Evolutionary conservation across 768 basidiomycete species (phyloP), one percentile per base, ranked within the genome.

Genomic region (Leccinum arenicola): DNA sequence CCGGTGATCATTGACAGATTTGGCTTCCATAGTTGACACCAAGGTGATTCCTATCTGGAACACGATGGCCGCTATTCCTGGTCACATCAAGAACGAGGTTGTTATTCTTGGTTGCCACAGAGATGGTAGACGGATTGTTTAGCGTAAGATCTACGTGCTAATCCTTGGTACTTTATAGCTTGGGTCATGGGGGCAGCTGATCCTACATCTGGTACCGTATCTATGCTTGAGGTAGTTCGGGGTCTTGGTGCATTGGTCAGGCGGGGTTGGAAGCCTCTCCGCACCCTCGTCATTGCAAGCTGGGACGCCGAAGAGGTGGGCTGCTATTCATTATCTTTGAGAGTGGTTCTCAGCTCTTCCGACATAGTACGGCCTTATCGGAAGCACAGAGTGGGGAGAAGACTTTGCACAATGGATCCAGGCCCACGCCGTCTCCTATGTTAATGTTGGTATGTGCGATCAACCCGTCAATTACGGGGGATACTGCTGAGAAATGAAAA

Each of bases 41-140:
- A 84, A 86, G 67, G 83, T 95, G 12, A 94, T 82, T 5, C 92
- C 93, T 15, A 93, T 96, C 51, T 96, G 93, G 93, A 97, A 96
- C 74, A 80, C 85, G 14, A 89, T 90, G 83, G 88, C 82, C 11
- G 80, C 87, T 29, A 89, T 95, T 58, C 93, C 92, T 7, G 94
- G 93, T 3, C 84, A 87, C 56, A 82, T 94, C 67, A 80, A 80
- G 58, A 86, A 93, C 64, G 95, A 98, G 71, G 84, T 94, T 1
- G 85, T 96, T 27, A 68, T 96, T 15, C 71, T 97, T 60, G 95
- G 93, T 14, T 88, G 89, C 65, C 94, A 96, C 71, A 83, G 95
- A 47, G 94, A 95, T 76, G 93, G 91, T 85, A 55, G 59, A 81
- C 70, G 19, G 25, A 52, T 52, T 19, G 7, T 52, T 21, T 40